phyloP scores from a whole-genome alignment of 2,329 filamentous ascomycete genomes.

The Malbranchea cinnamomea region DNA sequence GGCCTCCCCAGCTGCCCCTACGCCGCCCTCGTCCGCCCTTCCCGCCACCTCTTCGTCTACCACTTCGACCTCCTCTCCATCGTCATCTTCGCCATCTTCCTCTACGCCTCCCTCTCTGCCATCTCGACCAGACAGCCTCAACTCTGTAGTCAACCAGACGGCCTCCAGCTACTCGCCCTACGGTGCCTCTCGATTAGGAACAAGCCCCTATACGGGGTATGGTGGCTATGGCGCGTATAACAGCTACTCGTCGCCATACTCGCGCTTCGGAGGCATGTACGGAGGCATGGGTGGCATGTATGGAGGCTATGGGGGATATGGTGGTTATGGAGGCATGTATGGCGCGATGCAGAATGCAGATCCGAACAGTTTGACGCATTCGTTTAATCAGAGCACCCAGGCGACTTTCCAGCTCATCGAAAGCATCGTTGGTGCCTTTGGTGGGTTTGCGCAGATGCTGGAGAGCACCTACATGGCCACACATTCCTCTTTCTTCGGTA shows the following conservation, averaged over 20 bases:
- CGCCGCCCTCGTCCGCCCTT: conserved; percentile 15
- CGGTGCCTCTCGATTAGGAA: conserved; percentile 40
- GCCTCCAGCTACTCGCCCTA: conserved; percentile 65
- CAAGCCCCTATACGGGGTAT: conserved; percentile 34
- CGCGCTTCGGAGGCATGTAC: conserved; percentile 36
- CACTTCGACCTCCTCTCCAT: conserved; percentile 26
- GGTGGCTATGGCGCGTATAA: conserved; percentile 37
- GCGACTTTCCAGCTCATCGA: conserved; percentile 98
- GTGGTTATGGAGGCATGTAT: conserved; percentile 31
- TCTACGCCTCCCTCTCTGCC: conserved; percentile 54
- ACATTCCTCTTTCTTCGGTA: conserved; percentile 96
- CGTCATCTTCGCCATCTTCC: conserved; percentile 27
- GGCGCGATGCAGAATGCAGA: conserved; percentile 36
- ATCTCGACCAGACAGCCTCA: conserved; percentile 63
- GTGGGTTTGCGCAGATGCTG: conserved; percentile 96
- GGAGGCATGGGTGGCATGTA: conserved; percentile 27
- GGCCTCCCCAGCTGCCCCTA: conserved; percentile 13
- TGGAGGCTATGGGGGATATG: conserved; percentile 25
- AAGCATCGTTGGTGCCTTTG: conserved; percentile 90
- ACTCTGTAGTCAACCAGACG: conserved; percentile 71
- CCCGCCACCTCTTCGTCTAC: conserved; percentile 28
- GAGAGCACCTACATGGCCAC: conserved; percentile 99
- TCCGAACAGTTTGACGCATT: conserved; percentile 85
- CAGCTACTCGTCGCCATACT: conserved; percentile 41
- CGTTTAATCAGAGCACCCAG: conserved; percentile 86